Percentiles rank a stretch among this genome's conserved stretches.
Conservation (phyloP, 2,329 filamentous ascomycete genomes). For the Ophiostoma sp. region DNA sequence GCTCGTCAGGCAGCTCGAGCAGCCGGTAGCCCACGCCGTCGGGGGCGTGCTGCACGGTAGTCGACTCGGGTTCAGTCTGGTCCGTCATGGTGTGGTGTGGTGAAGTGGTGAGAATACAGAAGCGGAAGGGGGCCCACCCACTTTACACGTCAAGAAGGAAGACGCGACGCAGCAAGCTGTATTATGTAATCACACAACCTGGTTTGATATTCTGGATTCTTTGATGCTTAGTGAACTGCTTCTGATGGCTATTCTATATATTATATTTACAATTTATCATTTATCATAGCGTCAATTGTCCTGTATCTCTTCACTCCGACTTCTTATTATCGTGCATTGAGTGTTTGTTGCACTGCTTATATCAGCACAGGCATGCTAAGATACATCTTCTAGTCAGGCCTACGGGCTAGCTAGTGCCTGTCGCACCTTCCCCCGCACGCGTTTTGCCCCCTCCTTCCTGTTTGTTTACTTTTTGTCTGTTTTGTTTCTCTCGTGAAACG, state of each 20-base stretch:
- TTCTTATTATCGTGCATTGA: too few species aligned
- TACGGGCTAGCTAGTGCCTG: background rate
- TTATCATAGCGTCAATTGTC: too few species aligned
- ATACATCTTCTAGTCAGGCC: too few species aligned
- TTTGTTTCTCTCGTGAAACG: conserved; percentile 7
- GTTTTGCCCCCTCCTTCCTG: conserved; percentile 6
- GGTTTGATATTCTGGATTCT: too few species aligned
- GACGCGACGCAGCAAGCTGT: background rate
- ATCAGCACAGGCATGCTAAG: too few species aligned
- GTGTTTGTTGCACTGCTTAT: too few species aligned
- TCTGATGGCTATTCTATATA: too few species aligned
- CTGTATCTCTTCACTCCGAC: too few species aligned
- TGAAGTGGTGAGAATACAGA: background rate
- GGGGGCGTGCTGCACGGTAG: conserved; percentile 47
- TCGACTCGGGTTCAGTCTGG: conserved; percentile 27
- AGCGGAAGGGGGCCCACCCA: conserved; percentile 4
- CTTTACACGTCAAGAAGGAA: conserved; percentile 1
- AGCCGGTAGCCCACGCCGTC: conserved; percentile 52
- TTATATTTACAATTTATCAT: too few species aligned
- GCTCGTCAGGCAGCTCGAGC: conserved; percentile 56
- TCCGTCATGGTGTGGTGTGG: background rate
- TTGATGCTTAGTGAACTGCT: too few species aligned
- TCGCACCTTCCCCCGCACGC: conserved; percentile 6
- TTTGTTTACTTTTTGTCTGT: conserved; percentile 10
- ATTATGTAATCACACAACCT: background rate